Base-by-base conservation (phyloP, 2,329 filamentous ascomycete species). In the Calonectria pseudoturangicola region DNA sequence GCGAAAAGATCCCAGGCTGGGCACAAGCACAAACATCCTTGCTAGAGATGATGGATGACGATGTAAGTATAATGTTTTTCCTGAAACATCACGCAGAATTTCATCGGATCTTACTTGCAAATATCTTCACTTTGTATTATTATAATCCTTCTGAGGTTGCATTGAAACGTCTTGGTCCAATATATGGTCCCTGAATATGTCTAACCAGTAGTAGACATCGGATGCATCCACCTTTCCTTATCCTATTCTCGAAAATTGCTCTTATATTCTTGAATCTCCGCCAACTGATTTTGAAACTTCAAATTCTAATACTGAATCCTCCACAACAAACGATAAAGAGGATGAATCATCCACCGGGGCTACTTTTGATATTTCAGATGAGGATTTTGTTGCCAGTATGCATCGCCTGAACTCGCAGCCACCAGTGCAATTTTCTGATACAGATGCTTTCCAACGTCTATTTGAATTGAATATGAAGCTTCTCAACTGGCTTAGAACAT, bases 391-490 rank as follows among this genome's bases (percentile, higher is more conserved):
- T 2, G 50, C 16, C 50, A 56, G 36, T 7, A 9, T n/a, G 18
- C 9, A n/a, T 13, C 13, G 28, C 18, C 13, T 36, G 16, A 36
- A 7, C 50, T 6, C 28, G 1, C 28, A 36, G n/a, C 5, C 28
- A 21, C 28, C 28, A 2, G 1, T 56, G 18, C 10, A 36, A 1
- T 18, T 36, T 36, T 18, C 18, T 4, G 50, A 56, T 36, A 33
- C 28, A 56, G 6, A 10, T 2, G 30, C 18, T 5, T 56, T 56
- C 21, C 50, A 56, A 7, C 21, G 18, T 4, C 6, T 56, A 10
- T 56, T 56, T 21, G 50, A 56, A 15, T 18, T 56, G 1, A 36
- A 56, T 18, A 56, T 56, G 50, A 56, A 56, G 5, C 50, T 56
- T 21, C 18, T 56, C 8, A 56, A 56, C 30, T 56, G 50, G 50